A percentile compares a stretch with the other conserved stretches of the same genome.
Evolutionary conservation across 192 early-diverging fungal genomes (phyloP).

Genomic region (Rhizoclosmatium sp.): DNA sequence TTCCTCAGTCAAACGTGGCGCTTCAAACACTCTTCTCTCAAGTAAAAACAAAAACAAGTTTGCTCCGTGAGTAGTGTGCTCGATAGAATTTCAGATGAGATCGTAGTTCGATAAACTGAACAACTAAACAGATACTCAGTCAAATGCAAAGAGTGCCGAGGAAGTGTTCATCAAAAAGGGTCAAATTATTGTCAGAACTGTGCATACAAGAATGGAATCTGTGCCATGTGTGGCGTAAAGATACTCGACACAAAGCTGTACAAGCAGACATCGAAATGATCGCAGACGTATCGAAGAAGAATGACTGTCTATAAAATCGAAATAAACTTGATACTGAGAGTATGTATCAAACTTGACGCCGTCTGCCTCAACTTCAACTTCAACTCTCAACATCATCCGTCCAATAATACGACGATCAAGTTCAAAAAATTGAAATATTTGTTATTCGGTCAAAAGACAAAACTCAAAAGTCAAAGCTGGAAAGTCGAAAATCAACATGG

Average conservation of each 20-base stretch:
- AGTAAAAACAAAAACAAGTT: conserved; percentile 45
- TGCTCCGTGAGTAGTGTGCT: conserved; percentile 33
- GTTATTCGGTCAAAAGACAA: too few species aligned
- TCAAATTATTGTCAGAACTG: conserved; percentile 50
- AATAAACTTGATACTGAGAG: too few species aligned
- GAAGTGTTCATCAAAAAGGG: conserved; percentile 41
- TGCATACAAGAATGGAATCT: conserved; percentile 53
- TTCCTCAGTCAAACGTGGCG: neutral
- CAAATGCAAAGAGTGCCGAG: conserved; percentile 46
- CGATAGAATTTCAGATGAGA: neutral
- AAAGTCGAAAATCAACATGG: too few species aligned
- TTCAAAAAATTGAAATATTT: too few species aligned
- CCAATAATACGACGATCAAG: too few species aligned
- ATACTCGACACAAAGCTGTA: conserved; percentile 53
- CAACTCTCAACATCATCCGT: too few species aligned
- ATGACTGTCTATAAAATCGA: too few species aligned
- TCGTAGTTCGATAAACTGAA: neutral
- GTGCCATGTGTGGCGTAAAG: conserved; percentile 52
- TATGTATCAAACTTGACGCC: too few species aligned
- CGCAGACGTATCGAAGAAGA: too few species aligned
- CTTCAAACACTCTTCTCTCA: conserved; percentile 51
- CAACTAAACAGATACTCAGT: conserved; percentile 34
- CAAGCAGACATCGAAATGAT: conserved; percentile 44
- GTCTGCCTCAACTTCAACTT: too few species aligned
- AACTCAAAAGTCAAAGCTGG: too few species aligned